Conservation (phyloP, 108 stramenopile species). For the Conticribra weissflogii region DNA sequence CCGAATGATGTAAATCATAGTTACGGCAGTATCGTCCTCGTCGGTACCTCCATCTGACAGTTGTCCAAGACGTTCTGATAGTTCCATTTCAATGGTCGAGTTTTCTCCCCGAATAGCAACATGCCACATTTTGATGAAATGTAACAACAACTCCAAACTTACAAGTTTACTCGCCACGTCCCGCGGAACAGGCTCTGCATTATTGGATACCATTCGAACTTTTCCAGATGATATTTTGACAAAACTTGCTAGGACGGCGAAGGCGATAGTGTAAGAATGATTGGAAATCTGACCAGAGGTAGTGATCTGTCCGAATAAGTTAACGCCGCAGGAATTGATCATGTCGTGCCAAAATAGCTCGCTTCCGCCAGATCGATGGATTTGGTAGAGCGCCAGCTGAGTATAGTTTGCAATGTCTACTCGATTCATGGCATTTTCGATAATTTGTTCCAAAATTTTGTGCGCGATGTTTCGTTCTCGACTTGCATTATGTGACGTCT, state of each 20-base stretch:
- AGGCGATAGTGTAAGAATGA: conserved; percentile 60
- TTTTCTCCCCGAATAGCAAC: conserved; percentile 19
- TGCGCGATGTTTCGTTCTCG: conserved; percentile 5
- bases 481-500: not conserved
- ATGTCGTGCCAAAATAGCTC: conserved; percentile 92
- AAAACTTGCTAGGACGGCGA: conserved; percentile 72
- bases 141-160: conserved; percentile 72
- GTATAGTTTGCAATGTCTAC: conserved; percentile 76
- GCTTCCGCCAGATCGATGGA: conserved; percentile 83
- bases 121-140: conserved; percentile 63
- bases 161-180: conserved; percentile 86
- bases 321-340: conserved; percentile 75
- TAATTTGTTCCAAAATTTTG: conserved; percentile 31
- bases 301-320: conserved; percentile 65
- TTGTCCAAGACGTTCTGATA: conserved; percentile 1
- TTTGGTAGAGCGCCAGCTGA: conserved; percentile 84
- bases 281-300: conserved; percentile 31
- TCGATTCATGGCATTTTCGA: conserved; percentile 62
- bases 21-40: conserved; percentile 34
- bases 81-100: conserved; percentile 1
- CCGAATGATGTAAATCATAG: conserved; percentile 81
- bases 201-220: conserved; percentile 54
- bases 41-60: not conserved
- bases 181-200: conserved; percentile 58
- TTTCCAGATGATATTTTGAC: conserved; percentile 76